phyloP scores from a whole-genome alignment of 2,329 filamentous ascomycete genomes.

The Metarhizium anisopliae region DNA sequence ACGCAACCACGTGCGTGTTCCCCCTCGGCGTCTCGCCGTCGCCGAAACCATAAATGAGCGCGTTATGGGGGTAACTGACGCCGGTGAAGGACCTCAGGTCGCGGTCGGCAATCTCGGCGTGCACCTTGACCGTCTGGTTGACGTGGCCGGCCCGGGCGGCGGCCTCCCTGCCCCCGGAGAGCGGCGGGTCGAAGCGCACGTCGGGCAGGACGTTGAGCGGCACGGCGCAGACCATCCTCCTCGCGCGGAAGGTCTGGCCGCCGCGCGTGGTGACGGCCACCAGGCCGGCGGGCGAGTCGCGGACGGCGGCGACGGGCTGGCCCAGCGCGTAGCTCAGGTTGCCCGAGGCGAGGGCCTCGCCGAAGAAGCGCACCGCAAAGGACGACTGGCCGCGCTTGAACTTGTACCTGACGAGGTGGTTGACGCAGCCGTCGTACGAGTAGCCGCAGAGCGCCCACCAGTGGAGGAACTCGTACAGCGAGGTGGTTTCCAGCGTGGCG shows the following conservation, averaged over 20 bases:
- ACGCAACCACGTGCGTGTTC: slow-evolving; percentile 38
- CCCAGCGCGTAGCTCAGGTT: slow-evolving; percentile 32
- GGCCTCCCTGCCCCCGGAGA: slow-evolving; percentile 23
- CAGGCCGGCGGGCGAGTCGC: slow-evolving; percentile 12
- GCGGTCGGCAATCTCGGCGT: slow-evolving; percentile 31
- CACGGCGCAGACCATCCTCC: slow-evolving; percentile 30
- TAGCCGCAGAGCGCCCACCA: slow-evolving; percentile 37
- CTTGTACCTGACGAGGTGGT: slow-evolving; percentile 32
- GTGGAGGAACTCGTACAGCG: slow-evolving; percentile 38
- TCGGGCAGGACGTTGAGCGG: slow-evolving; percentile 34
- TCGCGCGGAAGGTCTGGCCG: slow-evolving; percentile 19
- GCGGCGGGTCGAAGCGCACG: slow-evolving; percentile 30
- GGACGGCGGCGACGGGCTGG: slow-evolving; percentile 24
- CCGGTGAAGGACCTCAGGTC: slow-evolving; percentile 34
- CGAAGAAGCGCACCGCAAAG: slow-evolving; percentile 35
- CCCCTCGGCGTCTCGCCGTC: slow-evolving; percentile 35
- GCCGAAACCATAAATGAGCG: slow-evolving; percentile 32
- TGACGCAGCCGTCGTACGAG: slow-evolving; percentile 28
- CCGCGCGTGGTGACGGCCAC: slow-evolving; percentile 25
- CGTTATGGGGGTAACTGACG: slow-evolving; percentile 32
- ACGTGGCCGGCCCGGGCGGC: slow-evolving; percentile 31
- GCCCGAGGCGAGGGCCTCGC: slow-evolving; percentile 29
- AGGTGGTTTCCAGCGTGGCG: slow-evolving; percentile 30
- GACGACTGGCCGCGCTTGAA: slow-evolving; percentile 33
- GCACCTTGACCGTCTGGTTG: slow-evolving; percentile 36